These are phyloP conservation scores for Chlorella sp. DNA, from an alignment of 139 green algal species.

Conservation along the genomic window DNA sequence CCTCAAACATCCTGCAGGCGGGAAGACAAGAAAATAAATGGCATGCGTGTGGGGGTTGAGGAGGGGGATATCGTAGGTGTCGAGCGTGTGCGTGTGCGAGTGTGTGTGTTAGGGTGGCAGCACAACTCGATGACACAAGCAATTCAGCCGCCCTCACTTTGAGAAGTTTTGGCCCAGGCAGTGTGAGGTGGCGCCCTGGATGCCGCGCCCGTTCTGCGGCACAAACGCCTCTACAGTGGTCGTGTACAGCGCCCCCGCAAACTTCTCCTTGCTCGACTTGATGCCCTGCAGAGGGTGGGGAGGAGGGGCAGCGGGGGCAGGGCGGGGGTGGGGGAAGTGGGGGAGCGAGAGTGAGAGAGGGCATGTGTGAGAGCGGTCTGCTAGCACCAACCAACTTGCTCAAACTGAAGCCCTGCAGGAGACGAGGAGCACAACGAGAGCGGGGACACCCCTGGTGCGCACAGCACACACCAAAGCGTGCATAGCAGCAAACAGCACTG, in stretches of 20 bases:
- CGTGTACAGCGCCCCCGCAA: slow-evolving; percentile 96
- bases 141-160: slow-evolving; percentile 65
- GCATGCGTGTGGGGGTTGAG: too few species aligned
- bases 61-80: too few species aligned
- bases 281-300: slow-evolving; percentile 60
- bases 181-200: slow-evolving; percentile 97
- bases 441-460: too few species aligned
- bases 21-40: background rate
- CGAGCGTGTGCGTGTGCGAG: too few species aligned
- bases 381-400: slow-evolving; percentile 56
- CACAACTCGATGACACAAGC: too few species aligned
- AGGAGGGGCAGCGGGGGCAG: background rate
- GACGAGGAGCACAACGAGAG: too few species aligned
- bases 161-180: slow-evolving; percentile 99
- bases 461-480: too few species aligned
- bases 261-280: slow-evolving; percentile 98
- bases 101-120: too few species aligned
- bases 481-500: too few species aligned
- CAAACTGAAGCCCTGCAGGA: slow-evolving; percentile 82
- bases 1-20: slow-evolving; percentile 69
- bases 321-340: background rate
- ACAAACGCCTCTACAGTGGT: slow-evolving; percentile 98
- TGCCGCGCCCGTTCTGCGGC: slow-evolving; percentile 89
- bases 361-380: background rate
- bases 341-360: background rate